Percentiles rank a stretch among this genome's conserved stretches.
Conservation (phyloP, 2,329 filamentous ascomycete genomes). For the Podosphaera fusca region DNA sequence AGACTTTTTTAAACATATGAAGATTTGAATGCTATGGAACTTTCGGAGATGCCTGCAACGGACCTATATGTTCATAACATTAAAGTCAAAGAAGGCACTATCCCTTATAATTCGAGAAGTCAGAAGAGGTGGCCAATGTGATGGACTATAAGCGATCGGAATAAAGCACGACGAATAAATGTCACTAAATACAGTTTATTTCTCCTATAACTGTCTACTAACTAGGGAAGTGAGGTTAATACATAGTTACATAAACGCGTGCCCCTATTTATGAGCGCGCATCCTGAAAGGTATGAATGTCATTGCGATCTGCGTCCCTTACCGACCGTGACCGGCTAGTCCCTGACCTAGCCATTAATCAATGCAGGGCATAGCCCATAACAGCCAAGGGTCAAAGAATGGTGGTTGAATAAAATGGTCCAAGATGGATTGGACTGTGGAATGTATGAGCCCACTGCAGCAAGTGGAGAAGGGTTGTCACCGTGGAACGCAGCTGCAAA, state of each 20-base stretch:
- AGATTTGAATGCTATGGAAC: neutral
- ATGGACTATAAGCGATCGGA: no score
- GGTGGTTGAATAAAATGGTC: neutral
- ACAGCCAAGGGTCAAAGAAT: neutral
- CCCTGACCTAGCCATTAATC: no score
- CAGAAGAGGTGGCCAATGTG: neutral
- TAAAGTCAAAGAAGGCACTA: neutral
- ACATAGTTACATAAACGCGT: no score
- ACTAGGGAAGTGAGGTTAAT: no score
- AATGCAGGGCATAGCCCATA: no score
- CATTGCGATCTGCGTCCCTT: no score
- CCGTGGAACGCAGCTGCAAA: neutral
- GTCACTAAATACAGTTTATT: no score
- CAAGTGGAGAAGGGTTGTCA: neutral
- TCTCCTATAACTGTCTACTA: no score
- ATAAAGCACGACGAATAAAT: no score
- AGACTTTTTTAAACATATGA: neutral
- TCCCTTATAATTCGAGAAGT: neutral
- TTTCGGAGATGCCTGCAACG: neutral
- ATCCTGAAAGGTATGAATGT: no score
- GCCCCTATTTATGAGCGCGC: no score
- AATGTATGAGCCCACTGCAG: neutral
- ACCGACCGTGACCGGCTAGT: no score
- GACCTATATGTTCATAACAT: neutral
- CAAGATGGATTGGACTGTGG: neutral